A percentile compares a stretch with the other conserved stretches of the same genome.
Conservation (phyloP, 148 eudicot genomes). For the Chenopodium quinoa region DNA sequence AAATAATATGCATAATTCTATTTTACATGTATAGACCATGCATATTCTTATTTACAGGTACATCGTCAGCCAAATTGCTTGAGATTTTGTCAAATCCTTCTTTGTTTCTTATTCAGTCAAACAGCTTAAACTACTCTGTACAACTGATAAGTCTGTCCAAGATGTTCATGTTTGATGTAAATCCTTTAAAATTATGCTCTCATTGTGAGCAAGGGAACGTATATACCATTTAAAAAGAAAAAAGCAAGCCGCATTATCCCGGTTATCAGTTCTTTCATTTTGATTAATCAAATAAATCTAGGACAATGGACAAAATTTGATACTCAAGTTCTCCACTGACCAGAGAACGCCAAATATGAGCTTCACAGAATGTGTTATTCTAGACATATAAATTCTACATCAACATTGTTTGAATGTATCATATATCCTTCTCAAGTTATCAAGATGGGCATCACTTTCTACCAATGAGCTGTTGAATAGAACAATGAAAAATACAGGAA, state of each 20-base stretch:
- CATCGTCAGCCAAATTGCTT: no score
- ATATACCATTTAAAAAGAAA: no score
- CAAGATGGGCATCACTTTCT: slow-evolving; percentile 1
- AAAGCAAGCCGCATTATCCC: background rate
- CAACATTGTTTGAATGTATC: background rate
- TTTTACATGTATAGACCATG: no score
- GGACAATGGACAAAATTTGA: background rate
- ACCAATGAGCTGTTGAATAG: background rate
- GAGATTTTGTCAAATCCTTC: no score
- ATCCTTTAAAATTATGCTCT: no score
- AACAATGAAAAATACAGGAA: background rate
- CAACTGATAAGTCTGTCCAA: no score
- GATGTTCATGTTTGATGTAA: no score
- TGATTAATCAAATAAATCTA: background rate
- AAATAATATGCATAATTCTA: no score
- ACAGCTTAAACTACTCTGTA: no score
- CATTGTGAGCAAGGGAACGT: background rate
- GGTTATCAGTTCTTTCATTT: background rate
- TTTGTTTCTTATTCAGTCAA: no score
- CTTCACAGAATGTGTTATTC: background rate
- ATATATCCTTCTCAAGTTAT: background rate
- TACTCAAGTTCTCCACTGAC: background rate
- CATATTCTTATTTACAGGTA: no score
- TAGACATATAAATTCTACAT: slow-evolving; percentile 3
- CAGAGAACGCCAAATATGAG: background rate